Evolutionary conservation across 2,329 filamentous ascomycete genomes (phyloP), one percentile per base, ranked within the genome.

Genomic region (Podosphaera leucotricha): DNA sequence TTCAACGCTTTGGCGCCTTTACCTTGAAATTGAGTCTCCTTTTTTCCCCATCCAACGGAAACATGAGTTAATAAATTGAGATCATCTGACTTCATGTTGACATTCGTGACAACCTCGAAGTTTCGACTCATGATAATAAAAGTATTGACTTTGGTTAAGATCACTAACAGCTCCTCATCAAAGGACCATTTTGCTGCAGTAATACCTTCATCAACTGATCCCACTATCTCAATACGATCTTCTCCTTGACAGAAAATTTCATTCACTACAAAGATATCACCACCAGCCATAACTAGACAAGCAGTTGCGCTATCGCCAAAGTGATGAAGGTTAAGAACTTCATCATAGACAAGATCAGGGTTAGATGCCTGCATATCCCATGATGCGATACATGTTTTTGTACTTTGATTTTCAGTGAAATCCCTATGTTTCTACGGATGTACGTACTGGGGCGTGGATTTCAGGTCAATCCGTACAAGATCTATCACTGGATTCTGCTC

Each of bases 11-110:
- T 76, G 46, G 86, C 87, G 49, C 86, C 75, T 55, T 82, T 84
- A 43, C 90, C 90, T 57, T 94, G 82, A 60, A 98, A 98, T 59
- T 98, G 90, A 0, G 90, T 98, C 62, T 98, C 90, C 58, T 81
- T 84, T 65, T 95, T 95, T 47, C 90, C 90, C 90, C 90, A 98
- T 42, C 90, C 90, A 19, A 98, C 87, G 18, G 85, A 92, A 46
- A 94, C 90, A 64, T 94, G 86, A 59, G 79, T 90, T 21, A 80
- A 95, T n/a, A 75, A 73, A 53, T 80, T 80, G 49, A 92, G 70
- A 60, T 92, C 87, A 38, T 86, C 82, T 0, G 66, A 58, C 0
- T 71, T 73, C 59, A 95, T 75, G 28, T 68, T 64, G 43, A 81
- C 69, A 60, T 86, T 80, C 28, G 80, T 73, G 37, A 92, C 75